Percentiles rank a stretch among this genome's conserved stretches.
These are phyloP conservation scores for Cladophialophora exuberans DNA, from an alignment of 2,329 filamentous ascomycete genomes.

Conservation along the genomic window DNA sequence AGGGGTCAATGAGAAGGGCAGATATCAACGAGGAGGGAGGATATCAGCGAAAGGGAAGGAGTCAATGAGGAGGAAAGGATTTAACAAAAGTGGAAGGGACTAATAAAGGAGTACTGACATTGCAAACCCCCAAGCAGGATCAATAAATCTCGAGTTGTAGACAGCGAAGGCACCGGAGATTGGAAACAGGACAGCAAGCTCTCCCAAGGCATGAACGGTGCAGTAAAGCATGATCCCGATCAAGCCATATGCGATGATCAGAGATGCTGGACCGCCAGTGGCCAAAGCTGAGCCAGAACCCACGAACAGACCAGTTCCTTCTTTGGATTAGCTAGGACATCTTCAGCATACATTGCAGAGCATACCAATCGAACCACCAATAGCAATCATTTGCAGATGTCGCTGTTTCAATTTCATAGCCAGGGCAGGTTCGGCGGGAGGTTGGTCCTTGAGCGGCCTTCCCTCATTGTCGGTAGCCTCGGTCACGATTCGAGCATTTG, in stretches of 20 bases:
- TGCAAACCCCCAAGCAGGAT: slow-evolving; percentile 61
- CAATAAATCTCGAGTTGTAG: slow-evolving; percentile 89
- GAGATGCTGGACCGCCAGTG: slow-evolving; percentile 73
- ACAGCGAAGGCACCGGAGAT: slow-evolving; percentile 89
- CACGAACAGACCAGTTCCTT: slow-evolving; percentile 43
- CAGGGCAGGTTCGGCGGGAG: slow-evolving; percentile 33
- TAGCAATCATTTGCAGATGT: slow-evolving; percentile 32
- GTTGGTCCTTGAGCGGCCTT: slow-evolving; percentile 35
- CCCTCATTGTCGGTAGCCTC: slow-evolving; percentile 14
- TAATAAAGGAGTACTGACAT: neutral
- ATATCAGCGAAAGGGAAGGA: too few species aligned
- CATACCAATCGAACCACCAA: slow-evolving; percentile 32
- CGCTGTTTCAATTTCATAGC: slow-evolving; percentile 26
- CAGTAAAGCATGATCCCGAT: slow-evolving; percentile 87
- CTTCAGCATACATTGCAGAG: neutral
- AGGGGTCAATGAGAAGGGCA: slow-evolving; percentile 69
- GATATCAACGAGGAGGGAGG: slow-evolving; percentile 80
- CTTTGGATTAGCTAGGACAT: slow-evolving; percentile 24
- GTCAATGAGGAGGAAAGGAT: too few species aligned
- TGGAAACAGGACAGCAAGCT: slow-evolving; percentile 86
- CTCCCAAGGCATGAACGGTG: slow-evolving; percentile 86
- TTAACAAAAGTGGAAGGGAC: too few species aligned
- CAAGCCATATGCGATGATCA: slow-evolving; percentile 76
- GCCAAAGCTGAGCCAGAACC: slow-evolving; percentile 73
- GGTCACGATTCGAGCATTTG: slow-evolving; percentile 22